Conservation (phyloP, 2,329 filamentous ascomycete species). For the Tolypocladium amazonense region DNA sequence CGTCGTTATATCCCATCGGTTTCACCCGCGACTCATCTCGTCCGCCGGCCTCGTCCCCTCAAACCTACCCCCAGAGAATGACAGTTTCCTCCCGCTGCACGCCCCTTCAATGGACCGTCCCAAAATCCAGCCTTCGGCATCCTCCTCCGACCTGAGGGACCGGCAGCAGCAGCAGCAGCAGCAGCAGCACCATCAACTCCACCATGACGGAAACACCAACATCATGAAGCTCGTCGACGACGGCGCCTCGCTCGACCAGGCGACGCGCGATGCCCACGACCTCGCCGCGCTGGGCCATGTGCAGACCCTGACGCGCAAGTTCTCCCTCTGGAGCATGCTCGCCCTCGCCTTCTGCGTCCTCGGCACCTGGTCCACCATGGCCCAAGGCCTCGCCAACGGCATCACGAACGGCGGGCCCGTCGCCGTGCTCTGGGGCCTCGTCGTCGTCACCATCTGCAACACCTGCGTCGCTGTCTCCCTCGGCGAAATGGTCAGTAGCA, state of each 20-base stretch:
- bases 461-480: constrained; percentile 43
- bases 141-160: background rate
- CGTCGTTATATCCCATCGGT: background rate
- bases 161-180: no score
- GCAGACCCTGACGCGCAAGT: constrained; percentile 32
- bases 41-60: background rate
- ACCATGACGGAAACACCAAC: background rate
- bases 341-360: constrained; percentile 46
- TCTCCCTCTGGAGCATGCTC: constrained; percentile 45
- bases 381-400: constrained; percentile 35
- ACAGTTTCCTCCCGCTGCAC: background rate
- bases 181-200: background rate
- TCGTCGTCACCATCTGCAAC: constrained; percentile 41
- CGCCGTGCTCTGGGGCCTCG: constrained; percentile 43
- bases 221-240: constrained; percentile 1
- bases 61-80: constrained; percentile 2
- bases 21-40: background rate
- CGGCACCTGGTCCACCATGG: constrained; percentile 48
- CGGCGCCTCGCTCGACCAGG: constrained; percentile 13
- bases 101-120: constrained; percentile 5
- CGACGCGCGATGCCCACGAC: constrained; percentile 24
- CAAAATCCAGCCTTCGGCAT: background rate
- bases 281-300: constrained; percentile 29
- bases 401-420: constrained; percentile 43
- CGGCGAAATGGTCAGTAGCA: constrained; percentile 44